These are phyloP conservation scores for Ascochyta pisi DNA, from an alignment of 2,329 filamentous ascomycete genomes.

Conservation along the genomic window DNA sequence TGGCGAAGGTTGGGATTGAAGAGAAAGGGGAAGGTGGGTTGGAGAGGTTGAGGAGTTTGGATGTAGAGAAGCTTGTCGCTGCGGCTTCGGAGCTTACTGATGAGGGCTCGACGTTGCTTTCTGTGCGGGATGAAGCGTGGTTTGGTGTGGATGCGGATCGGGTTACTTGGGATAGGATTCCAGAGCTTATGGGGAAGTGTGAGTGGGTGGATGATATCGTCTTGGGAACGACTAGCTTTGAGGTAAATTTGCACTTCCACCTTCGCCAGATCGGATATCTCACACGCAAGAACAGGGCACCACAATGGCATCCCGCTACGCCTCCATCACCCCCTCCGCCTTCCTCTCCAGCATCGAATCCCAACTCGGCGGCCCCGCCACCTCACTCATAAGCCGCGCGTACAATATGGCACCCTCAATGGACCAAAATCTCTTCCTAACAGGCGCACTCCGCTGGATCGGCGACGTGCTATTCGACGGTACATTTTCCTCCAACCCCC, in stretches of 20 bases:
- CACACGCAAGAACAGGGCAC: conserved; percentile 5
- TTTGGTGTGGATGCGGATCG: conserved; percentile 17
- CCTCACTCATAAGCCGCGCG: conserved; percentile 30
- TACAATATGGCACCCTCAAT: conserved; percentile 49
- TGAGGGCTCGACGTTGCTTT: conserved; percentile 18
- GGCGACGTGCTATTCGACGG: conserved; percentile 54
- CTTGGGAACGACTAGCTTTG: conserved; percentile 55
- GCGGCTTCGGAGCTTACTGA: conserved; percentile 11
- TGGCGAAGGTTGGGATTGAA: conserved; percentile 30
- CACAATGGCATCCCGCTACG: neutral
- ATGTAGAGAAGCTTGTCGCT: conserved; percentile 22
- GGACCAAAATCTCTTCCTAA: conserved; percentile 48
- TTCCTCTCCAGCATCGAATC: conserved; percentile 34
- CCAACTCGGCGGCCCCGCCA: conserved; percentile 20
- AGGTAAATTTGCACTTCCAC: conserved; percentile 43
- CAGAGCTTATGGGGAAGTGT: conserved; percentile 23
- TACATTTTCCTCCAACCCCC: no score
- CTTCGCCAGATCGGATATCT: neutral
- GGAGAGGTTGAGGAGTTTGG: conserved; percentile 12
- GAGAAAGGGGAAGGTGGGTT: conserved; percentile 20
- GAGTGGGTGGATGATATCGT: conserved; percentile 55
- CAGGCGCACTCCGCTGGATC: conserved; percentile 49
- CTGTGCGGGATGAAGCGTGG: conserved; percentile 22
- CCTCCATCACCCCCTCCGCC: conserved; percentile 17
- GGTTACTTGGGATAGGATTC: conserved; percentile 31